Evolutionary conservation across 106 monocot species (phyloP), one percentile per base, ranked within the genome.

Genomic region (Amphibolis antarctica): DNA sequence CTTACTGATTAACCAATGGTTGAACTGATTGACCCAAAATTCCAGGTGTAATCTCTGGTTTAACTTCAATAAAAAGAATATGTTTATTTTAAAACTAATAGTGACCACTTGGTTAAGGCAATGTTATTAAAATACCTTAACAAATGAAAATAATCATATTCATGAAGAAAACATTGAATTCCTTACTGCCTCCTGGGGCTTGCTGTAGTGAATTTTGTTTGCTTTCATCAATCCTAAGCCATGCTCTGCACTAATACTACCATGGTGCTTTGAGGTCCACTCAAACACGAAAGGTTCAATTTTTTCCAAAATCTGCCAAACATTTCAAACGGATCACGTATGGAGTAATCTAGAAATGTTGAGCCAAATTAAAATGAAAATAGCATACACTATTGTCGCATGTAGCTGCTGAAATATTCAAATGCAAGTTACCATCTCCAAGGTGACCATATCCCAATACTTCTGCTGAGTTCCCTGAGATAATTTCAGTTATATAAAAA

Each of bases 171-270:
- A 64, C 5, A 48, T 23, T 25, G 5, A 52, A 67, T 14, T 21
- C 17, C 59, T 64, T 80, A 96, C 94, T 46, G 74, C 66, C 81
- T 96, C 89, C 46, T 79, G 2, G 62, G 89, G 80, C 67, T 89
- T 96, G 83, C 94, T 96, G 68, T 96, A 96, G 63, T 86, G 86
- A 71, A 96, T 89, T 70, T 86, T 96, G 48, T 96, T 78, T 22
- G 94, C 94, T 84, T 96, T 96, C 94, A 96, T 96, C 50, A 84
- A 47, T 28, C 94, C 94, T 61, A 96, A 76, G 13, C 94, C 94
- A 80, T 96, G 94, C 75, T 96, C 94, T 42, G 94, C 94, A 62
- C 94, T 96, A 43, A 96, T 86, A 66, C 94, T 96, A 59, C 94
- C 94, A 62, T 74, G 65, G 44, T 89, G 84, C 9, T 50, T 66